Evolutionary conservation across 192 early-diverging fungal genomes (phyloP).

Genomic region (Backusella morwellensis): DNA sequence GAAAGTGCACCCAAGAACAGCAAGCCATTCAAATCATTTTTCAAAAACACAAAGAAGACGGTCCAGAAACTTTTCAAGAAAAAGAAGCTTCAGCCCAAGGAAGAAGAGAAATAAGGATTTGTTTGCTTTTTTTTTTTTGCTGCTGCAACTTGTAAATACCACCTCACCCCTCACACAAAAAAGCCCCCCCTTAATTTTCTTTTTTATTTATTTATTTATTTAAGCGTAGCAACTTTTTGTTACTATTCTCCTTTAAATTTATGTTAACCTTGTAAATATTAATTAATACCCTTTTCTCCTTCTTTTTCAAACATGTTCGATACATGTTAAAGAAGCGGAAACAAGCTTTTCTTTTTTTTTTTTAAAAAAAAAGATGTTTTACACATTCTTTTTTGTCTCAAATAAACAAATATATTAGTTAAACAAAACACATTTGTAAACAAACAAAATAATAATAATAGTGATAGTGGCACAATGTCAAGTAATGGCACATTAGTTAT

Average conservation of each 20-base stretch:
- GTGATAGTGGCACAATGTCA: not conserved
- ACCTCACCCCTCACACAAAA: not conserved
- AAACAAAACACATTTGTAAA: not conserved
- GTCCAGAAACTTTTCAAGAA: not conserved
- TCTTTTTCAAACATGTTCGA: not conserved
- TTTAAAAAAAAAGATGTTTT: not conserved
- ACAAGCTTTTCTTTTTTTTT: not conserved
- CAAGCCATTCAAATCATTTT: not conserved
- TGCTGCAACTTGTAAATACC: not conserved
- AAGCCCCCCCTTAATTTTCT: not conserved
- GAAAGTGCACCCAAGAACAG: not conserved
- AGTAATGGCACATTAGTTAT: slow-evolving; percentile 1
- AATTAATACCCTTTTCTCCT: slow-evolving; percentile 7
- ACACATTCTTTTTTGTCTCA: not conserved
- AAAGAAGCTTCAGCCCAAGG: not conserved
- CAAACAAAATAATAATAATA: not conserved
- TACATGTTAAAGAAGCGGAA: not conserved
- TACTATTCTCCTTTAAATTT: not conserved
- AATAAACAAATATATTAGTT: not conserved
- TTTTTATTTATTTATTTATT: not conserved
- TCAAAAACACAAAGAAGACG: not conserved
- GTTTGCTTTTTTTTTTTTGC: not conserved
- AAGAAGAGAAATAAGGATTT: not conserved
- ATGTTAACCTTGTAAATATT: slow-evolving; percentile 2
- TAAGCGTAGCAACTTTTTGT: slow-evolving; percentile 9